Conservation (phyloP, 1,284 basidiomycete species). For the Athelia sp. region DNA sequence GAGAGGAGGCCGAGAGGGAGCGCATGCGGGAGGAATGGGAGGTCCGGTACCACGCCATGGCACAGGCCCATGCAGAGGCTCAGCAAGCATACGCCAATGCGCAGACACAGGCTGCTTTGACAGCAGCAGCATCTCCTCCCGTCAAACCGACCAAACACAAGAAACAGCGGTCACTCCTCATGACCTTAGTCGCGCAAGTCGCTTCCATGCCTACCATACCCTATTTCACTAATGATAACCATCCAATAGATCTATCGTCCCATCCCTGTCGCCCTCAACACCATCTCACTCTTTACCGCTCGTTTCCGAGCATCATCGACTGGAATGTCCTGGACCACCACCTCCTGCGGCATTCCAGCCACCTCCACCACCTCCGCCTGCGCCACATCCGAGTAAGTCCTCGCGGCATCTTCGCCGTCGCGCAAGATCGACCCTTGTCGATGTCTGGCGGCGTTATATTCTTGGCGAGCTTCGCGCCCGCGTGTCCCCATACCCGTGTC, state of each 20-base stretch:
- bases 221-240: constrained; percentile 7
- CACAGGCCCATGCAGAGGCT: constrained; percentile 10
- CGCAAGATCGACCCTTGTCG: constrained; percentile 72
- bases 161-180: constrained; percentile 61
- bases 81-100: constrained; percentile 11
- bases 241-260: constrained; percentile 32
- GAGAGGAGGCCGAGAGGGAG: constrained; percentile 32
- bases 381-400: constrained; percentile 12
- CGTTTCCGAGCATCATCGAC: constrained; percentile 11
- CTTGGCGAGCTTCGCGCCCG: constrained; percentile 38
- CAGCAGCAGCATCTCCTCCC: constrained; percentile 14
- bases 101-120: constrained; percentile 4
- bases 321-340: constrained; percentile 16
- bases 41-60: constrained; percentile 10
- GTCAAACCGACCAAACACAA: constrained; percentile 38
- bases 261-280: constrained; percentile 16
- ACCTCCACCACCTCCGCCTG: constrained; percentile 21
- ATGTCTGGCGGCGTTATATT: constrained; percentile 68
- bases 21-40: constrained; percentile 23
- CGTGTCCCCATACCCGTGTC: neutral
- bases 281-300: constrained; percentile 12
- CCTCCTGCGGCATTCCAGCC: constrained; percentile 12
- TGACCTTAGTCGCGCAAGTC: constrained; percentile 61
- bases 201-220: constrained; percentile 11
- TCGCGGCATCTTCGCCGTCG: constrained; percentile 51